phyloP scores from a whole-genome alignment of 441 rosid genomes.

The Erysimum cheiri region DNA sequence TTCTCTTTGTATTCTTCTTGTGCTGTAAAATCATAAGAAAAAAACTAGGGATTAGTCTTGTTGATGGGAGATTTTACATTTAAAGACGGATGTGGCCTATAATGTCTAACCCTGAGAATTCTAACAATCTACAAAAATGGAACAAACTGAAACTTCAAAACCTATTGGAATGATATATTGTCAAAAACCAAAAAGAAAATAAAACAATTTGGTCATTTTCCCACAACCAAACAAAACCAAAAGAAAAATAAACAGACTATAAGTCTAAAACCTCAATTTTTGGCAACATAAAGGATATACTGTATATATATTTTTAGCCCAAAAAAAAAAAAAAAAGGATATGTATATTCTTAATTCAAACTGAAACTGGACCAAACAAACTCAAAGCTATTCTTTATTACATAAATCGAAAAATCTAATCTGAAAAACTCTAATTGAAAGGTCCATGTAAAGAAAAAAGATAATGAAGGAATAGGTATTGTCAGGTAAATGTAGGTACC shows the following conservation, averaged over 20 bases:
- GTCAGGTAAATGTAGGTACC: constrained; percentile 42
- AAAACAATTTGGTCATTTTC: no score
- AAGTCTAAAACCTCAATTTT: no score
- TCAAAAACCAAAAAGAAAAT: background rate
- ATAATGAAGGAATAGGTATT: background rate
- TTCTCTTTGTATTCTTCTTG: constrained; percentile 64
- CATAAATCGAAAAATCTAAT: background rate
- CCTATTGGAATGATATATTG: background rate
- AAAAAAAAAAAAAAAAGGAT: no score
- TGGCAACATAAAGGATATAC: no score
- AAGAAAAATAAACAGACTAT: no score
- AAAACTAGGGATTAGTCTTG: background rate
- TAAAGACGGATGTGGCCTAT: background rate
- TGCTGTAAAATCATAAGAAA: constrained; percentile 40
- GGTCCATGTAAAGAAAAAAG: background rate
- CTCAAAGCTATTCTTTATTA: background rate
- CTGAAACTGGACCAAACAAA: no score
- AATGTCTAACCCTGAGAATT: background rate
- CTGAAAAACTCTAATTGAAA: background rate
- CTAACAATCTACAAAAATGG: background rate
- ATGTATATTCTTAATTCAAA: no score
- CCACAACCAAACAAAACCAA: no score
- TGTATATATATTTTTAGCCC: no score
- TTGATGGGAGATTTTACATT: background rate
- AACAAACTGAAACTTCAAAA: no score